Evolutionary conservation across 108 stramenopile species (phyloP), one percentile per base, ranked within the genome.

Genomic region (Nannochloropsis gaditana): DNA sequence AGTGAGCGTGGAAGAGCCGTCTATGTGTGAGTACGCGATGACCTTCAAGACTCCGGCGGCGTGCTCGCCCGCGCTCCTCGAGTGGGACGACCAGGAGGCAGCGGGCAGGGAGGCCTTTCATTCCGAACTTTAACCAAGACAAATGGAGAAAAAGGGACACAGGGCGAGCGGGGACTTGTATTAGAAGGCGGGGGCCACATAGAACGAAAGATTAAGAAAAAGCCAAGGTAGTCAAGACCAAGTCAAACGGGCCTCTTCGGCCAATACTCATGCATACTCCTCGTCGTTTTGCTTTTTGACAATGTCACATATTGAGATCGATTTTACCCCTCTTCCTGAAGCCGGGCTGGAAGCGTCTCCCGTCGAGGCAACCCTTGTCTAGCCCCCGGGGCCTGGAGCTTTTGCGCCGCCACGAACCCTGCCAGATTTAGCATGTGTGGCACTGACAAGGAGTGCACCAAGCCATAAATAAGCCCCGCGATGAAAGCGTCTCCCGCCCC

Each of bases 1-100:
- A 11, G 41, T 87, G 6, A 42, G 41, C 42, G 92, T 92, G 21
- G 79, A 84, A 19, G 92, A 92, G 85, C 92, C 92, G 41, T 50
- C 83, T 42, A 92, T 89, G 43, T 92, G 92, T 87, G 43, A 87
- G 43, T 92, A 92, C 87, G 44, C 43, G 43, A 86, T 84, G 42
- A 44, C 44, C 5, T 45, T 92, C 41, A 80, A 44, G 42, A 91
- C 92, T 43, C 92, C 92, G 11, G 89, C 89, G 47, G 92, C 86
- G 44, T 92, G 92, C 47, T 21, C 83, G 21, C 11, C 83, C 21
- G 83, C 21, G 21, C n/a, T 73, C 19, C n/a, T 73, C 19, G 59
- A 73, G 4, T 15, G n/a, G 59, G 59, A 73, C 19, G 59, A 73
- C 15, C 19, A 73, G 59, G 59, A 73, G 59, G 59, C 15, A n/a